These are phyloP conservation scores for Apophysomyces elegans DNA, from an alignment of 371 early-diverging fungal genomes.

Conservation along the genomic window DNA sequence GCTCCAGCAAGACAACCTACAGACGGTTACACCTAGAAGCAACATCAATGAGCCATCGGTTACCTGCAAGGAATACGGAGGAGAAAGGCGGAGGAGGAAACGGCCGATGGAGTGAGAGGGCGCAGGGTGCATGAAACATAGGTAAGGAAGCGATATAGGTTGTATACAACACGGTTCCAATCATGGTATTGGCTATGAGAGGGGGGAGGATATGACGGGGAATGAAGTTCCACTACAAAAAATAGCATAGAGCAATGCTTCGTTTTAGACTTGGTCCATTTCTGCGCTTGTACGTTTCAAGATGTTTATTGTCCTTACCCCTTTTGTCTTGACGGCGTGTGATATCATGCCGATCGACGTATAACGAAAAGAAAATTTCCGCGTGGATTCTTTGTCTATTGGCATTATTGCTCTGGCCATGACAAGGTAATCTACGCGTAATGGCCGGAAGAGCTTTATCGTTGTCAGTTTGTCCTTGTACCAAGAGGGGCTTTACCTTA, in stretches of 20 bases:
- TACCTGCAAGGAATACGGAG: conserved; percentile 63
- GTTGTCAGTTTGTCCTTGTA: background rate
- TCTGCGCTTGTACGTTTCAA: no score
- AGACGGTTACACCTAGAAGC: background rate
- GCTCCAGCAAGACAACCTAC: conserved; percentile 74
- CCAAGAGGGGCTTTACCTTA: conserved; percentile 51
- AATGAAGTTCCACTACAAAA: conserved; percentile 60
- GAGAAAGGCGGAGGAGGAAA: conserved; percentile 65
- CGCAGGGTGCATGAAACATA: conserved; percentile 60
- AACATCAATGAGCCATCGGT: conserved; percentile 1
- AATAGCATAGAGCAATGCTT: no score
- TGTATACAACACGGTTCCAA: conserved; percentile 72
- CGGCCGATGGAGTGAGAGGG: conserved; percentile 57
- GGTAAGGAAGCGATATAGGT: conserved; percentile 63
- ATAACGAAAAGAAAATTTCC: conserved; percentile 61
- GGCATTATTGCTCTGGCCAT: conserved; percentile 78
- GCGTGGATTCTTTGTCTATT: conserved; percentile 38
- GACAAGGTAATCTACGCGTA: conserved; percentile 79
- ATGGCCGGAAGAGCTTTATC: conserved; percentile 72
- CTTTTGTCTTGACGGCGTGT: conserved; percentile 68
- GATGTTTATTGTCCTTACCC: conserved; percentile 34
- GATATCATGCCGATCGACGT: conserved; percentile 78
- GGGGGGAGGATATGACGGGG: conserved; percentile 79
- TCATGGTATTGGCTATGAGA: conserved; percentile 71
- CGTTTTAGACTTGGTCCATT: no score